Percentiles rank a stretch among this genome's conserved stretches.
Conservation (phyloP, 2,329 filamentous ascomycete genomes). For the Nectriaceae sp. region DNA sequence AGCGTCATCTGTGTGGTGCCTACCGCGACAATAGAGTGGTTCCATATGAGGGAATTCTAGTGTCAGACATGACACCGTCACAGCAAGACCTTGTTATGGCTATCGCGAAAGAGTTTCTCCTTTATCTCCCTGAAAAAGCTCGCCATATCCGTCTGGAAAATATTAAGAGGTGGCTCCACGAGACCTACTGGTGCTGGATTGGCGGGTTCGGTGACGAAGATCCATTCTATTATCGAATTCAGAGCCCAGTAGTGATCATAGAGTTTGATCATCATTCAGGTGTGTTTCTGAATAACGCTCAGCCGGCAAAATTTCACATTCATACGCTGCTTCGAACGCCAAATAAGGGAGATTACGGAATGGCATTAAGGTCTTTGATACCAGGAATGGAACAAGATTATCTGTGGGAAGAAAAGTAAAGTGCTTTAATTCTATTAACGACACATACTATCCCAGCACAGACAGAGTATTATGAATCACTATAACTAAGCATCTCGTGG, state of each 20-base stretch:
- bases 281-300: slow-evolving; percentile 65
- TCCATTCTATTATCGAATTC: slow-evolving; percentile 76
- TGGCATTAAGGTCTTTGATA: slow-evolving; percentile 42
- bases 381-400: neutral
- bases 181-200: slow-evolving; percentile 82
- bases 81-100: slow-evolving; percentile 58
- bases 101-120: slow-evolving; percentile 65
- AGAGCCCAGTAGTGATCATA: slow-evolving; percentile 72
- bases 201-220: slow-evolving; percentile 67
- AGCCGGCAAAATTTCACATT: slow-evolving; percentile 75
- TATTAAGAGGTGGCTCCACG: slow-evolving; percentile 56
- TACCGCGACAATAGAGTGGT: slow-evolving; percentile 78
- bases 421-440: too few species aligned
- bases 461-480: too few species aligned
- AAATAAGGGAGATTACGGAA: slow-evolving; percentile 75
- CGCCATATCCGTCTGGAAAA: slow-evolving; percentile 56
- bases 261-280: slow-evolving; percentile 85
- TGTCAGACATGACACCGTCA: slow-evolving; percentile 45
- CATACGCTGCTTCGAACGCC: slow-evolving; percentile 72
- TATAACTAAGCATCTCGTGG: too few species aligned
- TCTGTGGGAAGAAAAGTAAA: slow-evolving; percentile 39
- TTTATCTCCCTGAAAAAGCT: slow-evolving; percentile 64
- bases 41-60: slow-evolving; percentile 69
- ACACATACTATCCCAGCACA: too few species aligned
- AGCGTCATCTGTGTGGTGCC: slow-evolving; percentile 76